A percentile compares a stretch with the other conserved stretches of the same genome.
phyloP scores from a whole-genome alignment of 139 green algal genomes.

The Astrephomene gubernaculifera region DNA sequence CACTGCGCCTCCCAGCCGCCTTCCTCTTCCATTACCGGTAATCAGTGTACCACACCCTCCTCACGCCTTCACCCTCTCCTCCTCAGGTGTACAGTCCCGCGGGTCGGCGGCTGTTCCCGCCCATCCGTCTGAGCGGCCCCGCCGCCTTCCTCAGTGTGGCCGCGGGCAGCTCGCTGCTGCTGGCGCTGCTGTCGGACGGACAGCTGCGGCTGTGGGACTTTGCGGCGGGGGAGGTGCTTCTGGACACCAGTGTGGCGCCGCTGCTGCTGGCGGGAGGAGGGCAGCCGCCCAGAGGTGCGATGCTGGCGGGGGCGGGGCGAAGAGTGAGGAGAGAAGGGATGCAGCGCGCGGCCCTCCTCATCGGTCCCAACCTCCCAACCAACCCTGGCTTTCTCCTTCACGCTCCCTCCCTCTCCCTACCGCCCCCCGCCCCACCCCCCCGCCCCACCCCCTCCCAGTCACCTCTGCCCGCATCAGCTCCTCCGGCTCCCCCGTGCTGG shows the following conservation, averaged over 20 bases:
- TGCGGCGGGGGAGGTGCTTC: background rate
- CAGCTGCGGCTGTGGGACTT: constrained; percentile 58
- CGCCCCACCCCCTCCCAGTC: background rate
- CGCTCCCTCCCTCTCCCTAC: background rate
- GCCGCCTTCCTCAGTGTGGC: constrained; percentile 38
- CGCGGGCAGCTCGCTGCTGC: constrained; percentile 24
- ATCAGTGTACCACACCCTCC: too few relatives aligned
- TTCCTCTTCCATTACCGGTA: too few relatives aligned
- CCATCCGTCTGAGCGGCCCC: constrained; percentile 64
- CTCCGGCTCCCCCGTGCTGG: constrained; percentile 62
- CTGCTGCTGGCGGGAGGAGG: constrained; percentile 31
- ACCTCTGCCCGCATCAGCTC: background rate
- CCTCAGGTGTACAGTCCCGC: constrained; percentile 70
- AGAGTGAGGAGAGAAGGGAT: background rate
- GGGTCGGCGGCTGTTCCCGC: constrained; percentile 65
- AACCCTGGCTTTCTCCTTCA: too few relatives aligned
- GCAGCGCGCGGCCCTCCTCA: too few relatives aligned
- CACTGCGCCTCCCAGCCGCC: too few relatives aligned
- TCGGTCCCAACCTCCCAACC: too few relatives aligned
- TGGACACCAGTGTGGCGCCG: constrained; percentile 40
- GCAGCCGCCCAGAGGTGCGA: background rate
- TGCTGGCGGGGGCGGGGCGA: background rate
- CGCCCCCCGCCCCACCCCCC: too few relatives aligned
- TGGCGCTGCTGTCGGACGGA: constrained; percentile 47
- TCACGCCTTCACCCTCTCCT: background rate